Percentiles rank a stretch among this genome's conserved stretches.
phyloP scores from a whole-genome alignment of 345 rosid species.

The Salix caprea region DNA sequence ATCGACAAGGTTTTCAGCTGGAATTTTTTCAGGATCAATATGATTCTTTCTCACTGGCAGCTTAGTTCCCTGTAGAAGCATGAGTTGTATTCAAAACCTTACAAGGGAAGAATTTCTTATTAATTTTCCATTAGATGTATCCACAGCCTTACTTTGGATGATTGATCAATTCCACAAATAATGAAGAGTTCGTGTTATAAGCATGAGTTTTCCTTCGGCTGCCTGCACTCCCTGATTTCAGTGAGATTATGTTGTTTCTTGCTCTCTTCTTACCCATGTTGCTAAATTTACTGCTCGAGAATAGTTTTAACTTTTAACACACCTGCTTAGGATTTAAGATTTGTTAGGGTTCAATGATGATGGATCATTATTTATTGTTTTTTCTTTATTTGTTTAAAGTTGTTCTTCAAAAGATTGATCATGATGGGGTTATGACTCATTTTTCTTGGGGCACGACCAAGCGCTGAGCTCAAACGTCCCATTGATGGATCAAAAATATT shows the following conservation, averaged over 20 bases:
- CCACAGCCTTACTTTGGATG: background rate
- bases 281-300: background rate
- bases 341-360: too few species aligned
- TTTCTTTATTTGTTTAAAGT: too few species aligned
- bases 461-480: too few species aligned
- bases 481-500: too few species aligned
- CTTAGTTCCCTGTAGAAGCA: background rate
- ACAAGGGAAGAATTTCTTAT: background rate
- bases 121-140: background rate
- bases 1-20: background rate
- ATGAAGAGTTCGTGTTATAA: background rate
- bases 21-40: background rate
- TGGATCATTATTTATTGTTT: too few species aligned
- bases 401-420: too few species aligned
- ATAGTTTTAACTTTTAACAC: background rate
- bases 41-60: background rate
- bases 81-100: background rate
- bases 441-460: too few species aligned
- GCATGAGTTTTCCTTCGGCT: background rate
- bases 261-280: background rate
- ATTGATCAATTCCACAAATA: background rate
- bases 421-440: too few species aligned
- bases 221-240: background rate
- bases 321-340: background rate
- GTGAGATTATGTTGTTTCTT: background rate